Evolutionary conservation across 1,284 basidiomycete species (phyloP).

Genomic region (Salmacisia buchloeana): DNA sequence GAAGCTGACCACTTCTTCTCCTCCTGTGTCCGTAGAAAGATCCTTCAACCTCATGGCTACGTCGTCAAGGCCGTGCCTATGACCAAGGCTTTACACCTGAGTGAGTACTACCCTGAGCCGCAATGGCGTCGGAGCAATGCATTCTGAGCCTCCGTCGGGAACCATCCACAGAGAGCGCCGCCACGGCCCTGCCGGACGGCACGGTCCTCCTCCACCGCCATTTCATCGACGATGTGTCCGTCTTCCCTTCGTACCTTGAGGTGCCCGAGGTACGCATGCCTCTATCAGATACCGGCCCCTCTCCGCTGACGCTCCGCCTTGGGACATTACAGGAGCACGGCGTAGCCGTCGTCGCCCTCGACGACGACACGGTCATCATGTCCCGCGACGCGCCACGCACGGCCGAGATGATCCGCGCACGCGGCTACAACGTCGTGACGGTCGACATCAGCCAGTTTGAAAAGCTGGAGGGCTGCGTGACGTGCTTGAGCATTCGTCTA

Average conservation of each 20-base stretch:
- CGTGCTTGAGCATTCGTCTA: slow-evolving; percentile 20
- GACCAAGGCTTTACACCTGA: slow-evolving; percentile 23
- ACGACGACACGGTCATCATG: slow-evolving; percentile 11
- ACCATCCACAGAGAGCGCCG: slow-evolving; percentile 15
- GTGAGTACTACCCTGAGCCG: too few species aligned
- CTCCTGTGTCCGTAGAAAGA: too few species aligned
- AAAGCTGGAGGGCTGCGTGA: slow-evolving; percentile 20
- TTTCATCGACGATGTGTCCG: slow-evolving; percentile 14
- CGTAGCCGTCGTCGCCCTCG: slow-evolving; percentile 19
- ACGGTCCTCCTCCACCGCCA: slow-evolving; percentile 17
- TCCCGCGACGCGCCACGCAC: slow-evolving; percentile 17
- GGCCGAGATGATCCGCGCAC: slow-evolving; percentile 9
- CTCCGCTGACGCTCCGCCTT: neutral
- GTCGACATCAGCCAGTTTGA: slow-evolving; percentile 20
- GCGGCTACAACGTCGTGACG: slow-evolving; percentile 16
- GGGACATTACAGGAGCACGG: neutral
- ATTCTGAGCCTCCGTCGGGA: neutral
- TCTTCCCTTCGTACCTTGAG: slow-evolving; percentile 23
- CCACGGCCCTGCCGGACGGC: slow-evolving; percentile 23
- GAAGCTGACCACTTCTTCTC: too few species aligned
- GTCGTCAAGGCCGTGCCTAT: slow-evolving; percentile 15
- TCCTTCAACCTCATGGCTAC: slow-evolving; percentile 9
- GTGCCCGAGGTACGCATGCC: slow-evolving; percentile 24
- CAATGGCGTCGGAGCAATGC: neutral
- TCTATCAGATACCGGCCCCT: too few species aligned